Evolutionary conservation across 257 asterid species (phyloP), one percentile per base, ranked within the genome.

Genomic region (Solanum megistacrolobum): DNA sequence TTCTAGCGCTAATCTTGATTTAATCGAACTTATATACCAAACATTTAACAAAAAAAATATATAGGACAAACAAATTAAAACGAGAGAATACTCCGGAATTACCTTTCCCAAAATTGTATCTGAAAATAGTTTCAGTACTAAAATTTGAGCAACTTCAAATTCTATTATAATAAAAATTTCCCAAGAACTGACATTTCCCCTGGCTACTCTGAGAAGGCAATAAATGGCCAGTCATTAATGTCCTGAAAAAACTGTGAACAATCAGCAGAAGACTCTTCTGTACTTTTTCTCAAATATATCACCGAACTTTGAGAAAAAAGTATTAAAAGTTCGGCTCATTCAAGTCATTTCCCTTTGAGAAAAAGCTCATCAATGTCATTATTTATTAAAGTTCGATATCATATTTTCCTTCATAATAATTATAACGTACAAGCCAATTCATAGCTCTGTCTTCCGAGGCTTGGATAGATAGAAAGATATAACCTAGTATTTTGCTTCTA

Each of bases 61-160:
- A 16, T 52, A 52, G 5, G 7, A 52, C 23, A 52, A 52, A 0
- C 3, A 52, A 52, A 52, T 52, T 52, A 0, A 16, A 52, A 6
- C 9, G 9, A 46, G 1, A 0, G 23, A 6, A 1, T 52, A 2
- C 8, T 14, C 8, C 0, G 0, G 5, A 1, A 52, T 52, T 14
- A 16, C 60, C 60, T 52, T 14, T 18, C 20, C 3, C 55, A 36
- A 36, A 74, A 16, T 9, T 18, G 21, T 14, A 34, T 41, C 4
- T 32, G 46, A 73, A 73, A 10, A 74, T 74, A 35, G 11, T 71
- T 73, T 73, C 81, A 73, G 2, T n/a, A 73, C 14, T 7, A 20
- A 35, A 23, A 29, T 5, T 2, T 38, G 21, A 75, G 32, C 52
- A 36, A 23, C 46, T 75, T 13, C 32, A 41, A 13, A 78, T 41